These are phyloP conservation scores for Kuraishia molischiana DNA, from an alignment of 805 yeast genomes.

Conservation along the genomic window DNA sequence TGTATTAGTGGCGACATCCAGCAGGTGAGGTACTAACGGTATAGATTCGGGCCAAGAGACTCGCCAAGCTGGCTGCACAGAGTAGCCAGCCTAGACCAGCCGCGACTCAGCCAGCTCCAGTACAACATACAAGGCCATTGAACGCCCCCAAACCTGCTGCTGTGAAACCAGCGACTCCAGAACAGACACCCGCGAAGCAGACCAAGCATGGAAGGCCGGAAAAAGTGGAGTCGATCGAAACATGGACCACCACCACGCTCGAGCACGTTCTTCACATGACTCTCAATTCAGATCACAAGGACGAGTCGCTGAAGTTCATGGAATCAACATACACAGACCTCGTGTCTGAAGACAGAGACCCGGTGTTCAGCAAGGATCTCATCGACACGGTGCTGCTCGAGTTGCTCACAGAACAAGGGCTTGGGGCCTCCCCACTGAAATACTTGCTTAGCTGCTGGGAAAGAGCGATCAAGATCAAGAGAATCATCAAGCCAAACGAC, in stretches of 20 bases:
- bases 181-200: too few species aligned
- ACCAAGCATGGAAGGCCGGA: slow-evolving; percentile 1
- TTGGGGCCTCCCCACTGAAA: slow-evolving; percentile 27
- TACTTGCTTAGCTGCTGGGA: slow-evolving; percentile 39
- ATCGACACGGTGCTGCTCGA: slow-evolving; percentile 48
- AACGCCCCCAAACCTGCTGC: slow-evolving; percentile 4
- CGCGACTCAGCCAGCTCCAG: slow-evolving; percentile 3
- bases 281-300: slow-evolving; percentile 10
- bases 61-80: slow-evolving; percentile 27
- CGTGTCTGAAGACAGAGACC: slow-evolving; percentile 3
- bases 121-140: slow-evolving; percentile 3
- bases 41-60: slow-evolving; percentile 31
- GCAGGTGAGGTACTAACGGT: too few species aligned
- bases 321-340: slow-evolving; percentile 15
- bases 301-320: slow-evolving; percentile 9
- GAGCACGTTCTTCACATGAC: slow-evolving; percentile 27
- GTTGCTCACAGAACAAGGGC: slow-evolving; percentile 44
- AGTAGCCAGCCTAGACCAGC: not conserved
- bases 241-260: slow-evolving; percentile 32
- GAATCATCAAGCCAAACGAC: slow-evolving; percentile 32
- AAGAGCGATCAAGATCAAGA: slow-evolving; percentile 27
- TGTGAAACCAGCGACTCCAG: slow-evolving; percentile 1
- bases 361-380: slow-evolving; percentile 17
- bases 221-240: slow-evolving; percentile 14
- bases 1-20: too few species aligned